These are phyloP conservation scores for Xylariales sp. DNA, from an alignment of 2,329 filamentous ascomycete genomes.

Conservation along the genomic window DNA sequence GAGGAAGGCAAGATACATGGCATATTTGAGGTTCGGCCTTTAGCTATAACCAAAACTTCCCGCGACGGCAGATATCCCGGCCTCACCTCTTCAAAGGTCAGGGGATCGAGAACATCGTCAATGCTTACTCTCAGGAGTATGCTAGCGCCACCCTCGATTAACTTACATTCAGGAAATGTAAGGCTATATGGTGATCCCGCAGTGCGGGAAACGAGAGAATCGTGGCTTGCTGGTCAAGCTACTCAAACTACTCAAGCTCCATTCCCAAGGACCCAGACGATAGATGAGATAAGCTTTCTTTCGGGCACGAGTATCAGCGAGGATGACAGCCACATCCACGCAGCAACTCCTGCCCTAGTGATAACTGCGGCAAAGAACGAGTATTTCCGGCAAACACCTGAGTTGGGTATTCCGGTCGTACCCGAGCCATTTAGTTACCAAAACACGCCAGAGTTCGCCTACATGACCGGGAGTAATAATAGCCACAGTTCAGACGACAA, in stretches of 20 bases:
- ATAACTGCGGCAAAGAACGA: neutral
- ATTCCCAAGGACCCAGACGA: neutral
- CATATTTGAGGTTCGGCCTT: slow-evolving; percentile 16
- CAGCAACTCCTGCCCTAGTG: slow-evolving; percentile 1
- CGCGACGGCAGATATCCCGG: too few species aligned
- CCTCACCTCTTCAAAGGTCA: neutral
- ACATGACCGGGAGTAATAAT: slow-evolving; percentile 13
- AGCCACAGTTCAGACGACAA: slow-evolving; percentile 18
- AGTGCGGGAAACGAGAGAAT: slow-evolving; percentile 4
- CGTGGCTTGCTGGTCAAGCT: slow-evolving; percentile 1
- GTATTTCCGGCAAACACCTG: neutral
- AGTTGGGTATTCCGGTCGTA: slow-evolving; percentile 17
- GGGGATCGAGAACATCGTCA: neutral
- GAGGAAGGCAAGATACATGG: slow-evolving; percentile 14
- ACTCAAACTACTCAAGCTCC: neutral
- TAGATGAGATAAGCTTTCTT: slow-evolving; percentile 1
- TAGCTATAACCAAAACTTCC: neutral
- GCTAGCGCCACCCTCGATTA: neutral
- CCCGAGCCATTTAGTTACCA: slow-evolving; percentile 27
- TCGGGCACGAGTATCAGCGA: neutral
- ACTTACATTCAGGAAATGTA: neutral
- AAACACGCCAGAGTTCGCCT: slow-evolving; percentile 26
- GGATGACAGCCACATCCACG: neutral
- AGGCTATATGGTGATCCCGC: slow-evolving; percentile 1
- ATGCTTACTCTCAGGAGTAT: slow-evolving; percentile 8